Base-by-base conservation (phyloP, 139 green algal genomes). In the Chlorella sp. region DNA sequence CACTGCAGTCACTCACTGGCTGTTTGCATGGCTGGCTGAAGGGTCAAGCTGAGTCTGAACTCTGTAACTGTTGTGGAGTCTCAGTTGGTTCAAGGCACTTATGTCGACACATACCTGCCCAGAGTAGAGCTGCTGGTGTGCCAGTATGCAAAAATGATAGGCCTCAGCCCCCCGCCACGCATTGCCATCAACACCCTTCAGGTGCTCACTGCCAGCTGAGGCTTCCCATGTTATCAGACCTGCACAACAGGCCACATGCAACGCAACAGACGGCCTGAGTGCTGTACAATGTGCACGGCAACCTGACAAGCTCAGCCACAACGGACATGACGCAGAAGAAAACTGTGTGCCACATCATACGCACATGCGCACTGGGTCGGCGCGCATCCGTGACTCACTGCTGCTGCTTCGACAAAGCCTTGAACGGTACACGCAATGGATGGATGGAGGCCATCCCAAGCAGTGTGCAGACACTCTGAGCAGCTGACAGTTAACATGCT, bases 101-200 rank as follows among this genome's bases (percentile, higher is more conserved):
- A n/a, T n/a, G n/a, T n/a, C n/a, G n/a, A n/a, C n/a, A n/a, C n/a
- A n/a, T 26, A 83, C 80, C 65, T 86, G 64, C 23, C 75, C 42
- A 17, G 10, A 10, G 17, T 55, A 55, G 10, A 55, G 42, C 42
- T 55, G 42, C 10, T 17, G 42, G 62, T 93, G 88, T 31, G 87
- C 89, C 33, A 94, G 74, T 64, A 93, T 77, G 85, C 87, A 94
- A 62, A 94, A 92, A 79, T 96, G 90, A 73, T 91, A 92, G 0
- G 87, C 90, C 77, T 94, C 86, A 27, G 90, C 89, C 3, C 83
- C 84, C 30, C 82, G 77, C 90, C 90, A 96, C 1, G 86, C 85
- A n/a, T 68, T 82, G 62, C n/a, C n/a, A n/a, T 88, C 83, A 10
- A 89, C 73, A 5, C 71, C 79, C 32, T 32, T 26, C 50, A 64